A percentile compares a stretch with the other conserved stretches of the same genome.
Evolutionary conservation across 768 basidiomycete species (phyloP).

Genomic region (Amanita polypyramis): DNA sequence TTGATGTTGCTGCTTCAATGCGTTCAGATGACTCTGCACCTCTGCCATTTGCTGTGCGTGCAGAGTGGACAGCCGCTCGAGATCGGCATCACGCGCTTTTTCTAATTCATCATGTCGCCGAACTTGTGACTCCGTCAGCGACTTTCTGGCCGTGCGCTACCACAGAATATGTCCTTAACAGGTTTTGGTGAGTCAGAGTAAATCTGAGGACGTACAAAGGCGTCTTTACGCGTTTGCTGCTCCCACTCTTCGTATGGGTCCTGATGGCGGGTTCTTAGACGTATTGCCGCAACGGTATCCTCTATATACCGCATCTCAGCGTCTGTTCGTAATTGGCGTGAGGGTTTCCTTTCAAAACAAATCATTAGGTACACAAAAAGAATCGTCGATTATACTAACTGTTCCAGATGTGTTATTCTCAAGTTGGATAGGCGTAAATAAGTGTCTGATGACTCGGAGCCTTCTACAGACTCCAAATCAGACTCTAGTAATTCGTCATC

Average conservation of each 20-base stretch:
- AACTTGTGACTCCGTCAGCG: slow-evolving; percentile 22
- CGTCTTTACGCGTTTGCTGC: slow-evolving; percentile 37
- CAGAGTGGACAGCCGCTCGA: slow-evolving; percentile 24
- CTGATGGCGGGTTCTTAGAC: slow-evolving; percentile 37
- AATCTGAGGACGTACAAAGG: slow-evolving; percentile 28
- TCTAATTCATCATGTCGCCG: slow-evolving; percentile 35
- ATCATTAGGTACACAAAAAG: not conserved
- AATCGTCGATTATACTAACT: slow-evolving; percentile 9
- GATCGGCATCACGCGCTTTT: slow-evolving; percentile 23
- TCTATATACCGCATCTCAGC: slow-evolving; percentile 33
- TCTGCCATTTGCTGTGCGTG: slow-evolving; percentile 44
- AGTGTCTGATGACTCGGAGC: slow-evolving; percentile 20
- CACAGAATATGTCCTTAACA: not conserved
- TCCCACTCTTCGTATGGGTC: slow-evolving; percentile 54
- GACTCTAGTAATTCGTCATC: slow-evolving; percentile 14
- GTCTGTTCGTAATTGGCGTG: slow-evolving; percentile 27
- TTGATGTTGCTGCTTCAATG: slow-evolving; percentile 32
- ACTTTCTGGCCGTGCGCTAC: slow-evolving; percentile 36
- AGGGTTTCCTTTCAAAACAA: slow-evolving; percentile 10
- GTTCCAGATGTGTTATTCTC: slow-evolving; percentile 26
- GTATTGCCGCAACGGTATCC: slow-evolving; percentile 41
- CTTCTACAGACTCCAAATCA: slow-evolving; percentile 14
- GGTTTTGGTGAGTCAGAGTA: not conserved
- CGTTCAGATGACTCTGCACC: slow-evolving; percentile 34
- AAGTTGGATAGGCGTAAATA: slow-evolving; percentile 22